Percentiles rank a stretch among this genome's conserved stretches.
Conservation (phyloP, 2,329 filamentous ascomycete species). For the Aschersonia sp. region DNA sequence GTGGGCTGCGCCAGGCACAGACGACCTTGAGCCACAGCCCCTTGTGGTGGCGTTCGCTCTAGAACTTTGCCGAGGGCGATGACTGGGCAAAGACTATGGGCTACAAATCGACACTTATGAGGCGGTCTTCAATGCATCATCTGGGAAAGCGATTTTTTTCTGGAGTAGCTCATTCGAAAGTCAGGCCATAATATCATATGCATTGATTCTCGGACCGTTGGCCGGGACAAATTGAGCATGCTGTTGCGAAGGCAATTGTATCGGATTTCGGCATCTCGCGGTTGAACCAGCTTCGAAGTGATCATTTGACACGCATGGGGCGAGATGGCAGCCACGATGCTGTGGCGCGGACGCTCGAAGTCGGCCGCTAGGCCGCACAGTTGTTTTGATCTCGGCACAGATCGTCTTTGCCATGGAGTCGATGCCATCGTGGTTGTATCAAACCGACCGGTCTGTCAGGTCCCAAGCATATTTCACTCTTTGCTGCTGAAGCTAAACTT, state of each 20-base stretch:
- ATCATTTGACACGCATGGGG: too few relatives aligned
- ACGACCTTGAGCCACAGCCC: background rate
- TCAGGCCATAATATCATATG: background rate
- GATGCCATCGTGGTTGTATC: too few relatives aligned
- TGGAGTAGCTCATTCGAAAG: background rate
- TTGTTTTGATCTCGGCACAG: too few relatives aligned
- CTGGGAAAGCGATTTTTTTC: background rate
- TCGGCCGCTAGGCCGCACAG: too few relatives aligned
- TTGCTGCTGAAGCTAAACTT: too few relatives aligned
- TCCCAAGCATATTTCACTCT: too few relatives aligned
- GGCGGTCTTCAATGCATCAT: background rate
- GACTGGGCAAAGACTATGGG: background rate
- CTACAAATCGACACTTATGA: background rate
- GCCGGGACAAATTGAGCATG: background rate
- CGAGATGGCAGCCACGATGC: too few relatives aligned
- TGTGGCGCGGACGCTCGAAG: too few relatives aligned
- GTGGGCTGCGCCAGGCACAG: background rate
- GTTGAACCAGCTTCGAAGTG: too few relatives aligned
- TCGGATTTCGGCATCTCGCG: too few relatives aligned
- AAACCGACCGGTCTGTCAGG: too few relatives aligned
- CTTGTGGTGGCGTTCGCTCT: background rate
- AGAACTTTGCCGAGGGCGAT: background rate
- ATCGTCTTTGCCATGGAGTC: too few relatives aligned
- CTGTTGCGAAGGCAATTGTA: background rate
- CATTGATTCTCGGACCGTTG: background rate